A percentile compares a stretch with the other conserved stretches of the same genome.
phyloP scores from a whole-genome alignment of 257 asterid species.

The Marsdenia floribunda region DNA sequence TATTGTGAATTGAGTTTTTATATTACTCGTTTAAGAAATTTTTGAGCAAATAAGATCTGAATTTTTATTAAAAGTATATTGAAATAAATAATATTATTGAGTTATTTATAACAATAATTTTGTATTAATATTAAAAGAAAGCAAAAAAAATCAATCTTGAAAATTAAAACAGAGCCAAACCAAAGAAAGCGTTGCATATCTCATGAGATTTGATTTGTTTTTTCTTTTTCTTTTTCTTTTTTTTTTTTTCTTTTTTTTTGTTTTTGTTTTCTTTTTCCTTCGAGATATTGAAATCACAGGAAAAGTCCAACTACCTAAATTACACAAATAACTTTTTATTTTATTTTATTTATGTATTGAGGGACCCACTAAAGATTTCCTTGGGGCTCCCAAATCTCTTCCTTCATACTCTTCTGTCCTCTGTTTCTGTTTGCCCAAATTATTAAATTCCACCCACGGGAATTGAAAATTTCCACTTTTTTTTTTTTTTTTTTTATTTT shows the following conservation, averaged over 20 bases:
- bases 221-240: neutral
- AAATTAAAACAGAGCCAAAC: slow-evolving; percentile 2
- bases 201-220: slow-evolving; percentile 21
- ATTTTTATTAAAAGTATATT: too few species aligned
- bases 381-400: slow-evolving; percentile 17
- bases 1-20: too few species aligned
- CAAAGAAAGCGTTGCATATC: neutral
- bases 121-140: neutral
- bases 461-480: neutral
- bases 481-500: neutral
- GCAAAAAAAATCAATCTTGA: slow-evolving; percentile 8
- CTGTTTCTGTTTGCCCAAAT: neutral
- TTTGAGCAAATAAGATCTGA: too few species aligned
- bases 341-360: too few species aligned
- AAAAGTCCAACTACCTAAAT: slow-evolving; percentile 15
- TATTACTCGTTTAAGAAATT: too few species aligned
- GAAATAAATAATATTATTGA: too few species aligned
- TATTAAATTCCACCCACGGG: slow-evolving; percentile 9
- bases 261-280: neutral
- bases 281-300: slow-evolving; percentile 16
- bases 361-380: slow-evolving; percentile 21
- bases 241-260: neutral
- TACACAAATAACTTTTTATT: neutral
- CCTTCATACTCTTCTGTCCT: slow-evolving; percentile 7
- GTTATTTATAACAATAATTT: too few species aligned